Conservation (phyloP, 257 asterid species). For the Solanum gandarillasii region DNA sequence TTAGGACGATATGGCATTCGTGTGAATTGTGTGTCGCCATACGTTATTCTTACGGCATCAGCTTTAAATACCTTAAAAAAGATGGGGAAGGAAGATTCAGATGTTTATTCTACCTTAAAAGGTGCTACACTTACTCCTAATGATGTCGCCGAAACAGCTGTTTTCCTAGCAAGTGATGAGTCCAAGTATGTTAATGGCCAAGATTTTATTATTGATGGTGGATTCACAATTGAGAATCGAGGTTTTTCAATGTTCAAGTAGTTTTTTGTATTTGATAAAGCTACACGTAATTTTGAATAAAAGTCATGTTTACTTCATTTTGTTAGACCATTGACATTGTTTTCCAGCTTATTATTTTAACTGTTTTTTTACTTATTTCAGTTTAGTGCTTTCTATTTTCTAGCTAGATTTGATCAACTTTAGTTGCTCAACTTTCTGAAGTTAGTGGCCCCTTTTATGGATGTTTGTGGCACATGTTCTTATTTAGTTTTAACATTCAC, state of each 20-base stretch:
- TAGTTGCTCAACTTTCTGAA: no score
- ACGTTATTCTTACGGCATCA: constrained; percentile 7
- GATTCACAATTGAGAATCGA: constrained; percentile 22
- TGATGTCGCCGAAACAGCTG: constrained; percentile 23
- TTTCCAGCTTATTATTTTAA: no score
- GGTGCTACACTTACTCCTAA: constrained; percentile 2
- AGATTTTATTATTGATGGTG: constrained; percentile 31
- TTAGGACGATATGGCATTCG: constrained; percentile 27
- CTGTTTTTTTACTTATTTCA: no score
- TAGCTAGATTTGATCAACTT: no score
- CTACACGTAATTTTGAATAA: neutral
- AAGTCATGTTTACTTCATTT: neutral
- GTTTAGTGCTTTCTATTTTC: no score
- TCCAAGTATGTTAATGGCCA: constrained; percentile 25
- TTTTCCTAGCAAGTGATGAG: constrained; percentile 25
- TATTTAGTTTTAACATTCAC: no score
- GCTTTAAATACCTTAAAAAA: neutral
- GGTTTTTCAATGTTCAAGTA: neutral
- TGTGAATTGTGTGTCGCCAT: constrained; percentile 28
- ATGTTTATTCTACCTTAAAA: constrained; percentile 5
- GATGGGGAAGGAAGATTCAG: neutral
- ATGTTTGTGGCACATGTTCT: no score
- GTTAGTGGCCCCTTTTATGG: no score
- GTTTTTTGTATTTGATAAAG: neutral
- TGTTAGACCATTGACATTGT: no score